Base-by-base conservation (phyloP, 225 moss, liverwort and hornwort genomes). In the Sphagnum tenellum region DNA sequence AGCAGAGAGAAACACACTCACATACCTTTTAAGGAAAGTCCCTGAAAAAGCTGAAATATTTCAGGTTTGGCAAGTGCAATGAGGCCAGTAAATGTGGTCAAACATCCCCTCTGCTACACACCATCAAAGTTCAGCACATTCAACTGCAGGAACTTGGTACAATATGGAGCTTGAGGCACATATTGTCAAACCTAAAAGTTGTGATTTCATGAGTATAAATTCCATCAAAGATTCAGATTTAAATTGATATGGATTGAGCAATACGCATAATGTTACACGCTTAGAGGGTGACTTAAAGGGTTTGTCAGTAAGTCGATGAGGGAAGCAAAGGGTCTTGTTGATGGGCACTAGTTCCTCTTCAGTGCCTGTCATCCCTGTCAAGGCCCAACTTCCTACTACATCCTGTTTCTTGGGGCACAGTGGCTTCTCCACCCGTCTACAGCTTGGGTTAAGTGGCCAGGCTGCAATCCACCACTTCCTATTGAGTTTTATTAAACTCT, bases 41-140 rank as follows among this genome's bases (percentile, higher is more conserved):
- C 53, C 5, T 76, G 46, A 13, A 80, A 80, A 49, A 75, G 80
- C 70, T 76, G 75, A 65, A 70, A 62, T 60, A 76, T 80, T 52
- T 67, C 66, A 49, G 61, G 70, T 65, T 67, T 52, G 52, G 29
- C 29, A 29, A 29, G 29, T 1, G 29, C 29, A 29, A 29, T 29
- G 29, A 29, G 29, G 29, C 29, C 29, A 29, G 29, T 29, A 29
- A 29, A 29, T 29, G 29, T 29, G 29, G 29, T 29, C 29, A 29
- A 29, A 29, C 29, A 29, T 29, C 29, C 29, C 29, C 29, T 29
- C 29, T 29, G 29, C 29, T 29, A 29, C 29, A 29, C 29, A 29
- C 29, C 29, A 29, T 29, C 29, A 29, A 29, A 29, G 1, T 29
- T 29, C 29, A 29, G 29, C 29, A 29, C 29, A 29, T 29, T 29